A percentile compares a stretch with the other conserved stretches of the same genome.
Evolutionary conservation across 805 yeast species (phyloP).

Genomic region (Candida verbasci): DNA sequence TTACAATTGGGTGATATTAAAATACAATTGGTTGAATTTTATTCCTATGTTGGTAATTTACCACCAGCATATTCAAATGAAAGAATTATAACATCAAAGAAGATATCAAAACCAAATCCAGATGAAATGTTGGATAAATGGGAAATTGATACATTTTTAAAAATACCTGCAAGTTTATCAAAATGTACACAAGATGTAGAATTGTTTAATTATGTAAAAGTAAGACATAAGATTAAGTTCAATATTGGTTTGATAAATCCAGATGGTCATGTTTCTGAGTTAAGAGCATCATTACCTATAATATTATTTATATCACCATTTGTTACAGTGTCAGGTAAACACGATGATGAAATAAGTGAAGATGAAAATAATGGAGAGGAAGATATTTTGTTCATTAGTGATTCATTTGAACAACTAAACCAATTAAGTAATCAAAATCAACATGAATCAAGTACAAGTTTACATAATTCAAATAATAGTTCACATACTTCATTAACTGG

Average conservation of each 20-base stretch:
- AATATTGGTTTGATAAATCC: slow-evolving; percentile 75
- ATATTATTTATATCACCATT: slow-evolving; percentile 74
- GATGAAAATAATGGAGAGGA: slow-evolving; percentile 31
- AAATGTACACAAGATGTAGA: slow-evolving; percentile 86
- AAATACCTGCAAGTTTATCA: slow-evolving; percentile 68
- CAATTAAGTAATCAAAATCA: slow-evolving; percentile 12
- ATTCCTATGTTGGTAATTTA: slow-evolving; percentile 52
- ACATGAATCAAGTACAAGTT: slow-evolving; percentile 4
- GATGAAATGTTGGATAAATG: slow-evolving; percentile 52
- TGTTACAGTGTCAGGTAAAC: slow-evolving; percentile 60
- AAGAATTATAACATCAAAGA: slow-evolving; percentile 49
- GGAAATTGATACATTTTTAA: slow-evolving; percentile 62
- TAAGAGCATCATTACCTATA: slow-evolving; percentile 86
- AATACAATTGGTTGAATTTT: slow-evolving; percentile 64
- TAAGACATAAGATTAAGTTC: slow-evolving; percentile 84
- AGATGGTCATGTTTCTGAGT: slow-evolving; percentile 89
- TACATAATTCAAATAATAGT: slow-evolving; percentile 18
- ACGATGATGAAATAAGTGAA: slow-evolving; percentile 7
- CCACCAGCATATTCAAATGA: slow-evolving; percentile 63
- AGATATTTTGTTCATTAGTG: slow-evolving; percentile 23
- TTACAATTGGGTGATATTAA: slow-evolving; percentile 70
- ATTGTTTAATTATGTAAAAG: slow-evolving; percentile 63
- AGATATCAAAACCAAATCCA: slow-evolving; percentile 34
- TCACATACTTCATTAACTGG: slow-evolving; percentile 33
- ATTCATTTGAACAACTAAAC: slow-evolving; percentile 18